Base-by-base conservation (phyloP, 768 basidiomycete species). In the Kwoniella botswanensis region DNA sequence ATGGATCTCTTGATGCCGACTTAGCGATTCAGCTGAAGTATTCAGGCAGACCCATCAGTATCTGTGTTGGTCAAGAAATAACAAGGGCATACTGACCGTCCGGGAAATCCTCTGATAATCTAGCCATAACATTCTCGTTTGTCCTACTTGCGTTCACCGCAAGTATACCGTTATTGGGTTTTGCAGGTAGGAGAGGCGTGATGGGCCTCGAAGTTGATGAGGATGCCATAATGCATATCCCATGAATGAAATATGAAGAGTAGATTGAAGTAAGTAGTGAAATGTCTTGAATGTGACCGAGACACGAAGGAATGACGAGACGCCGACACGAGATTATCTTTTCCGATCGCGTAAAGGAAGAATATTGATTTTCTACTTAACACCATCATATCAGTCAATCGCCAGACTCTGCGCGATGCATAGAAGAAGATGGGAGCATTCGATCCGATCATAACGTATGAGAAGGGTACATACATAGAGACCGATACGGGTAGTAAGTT, bases 1-100 rank as follows among this genome's bases (percentile, higher is more conserved):
- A 76, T 91, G 91, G 4, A 95, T 89, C 12, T 86, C 86, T 24
- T 91, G 90, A 22, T 95, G 86, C 67, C 91, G 88, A 11, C 86
- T 86, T 46, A 97, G 85, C 0, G 94, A 91, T 15, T 87, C 87
- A 84, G 95, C 95, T 98, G 77, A 15, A 15, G 55, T 63, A 5
- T 67, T 46, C 41, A 18, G 44, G 75, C 61, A 72, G 61, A 18
- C 22, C 69, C 21, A 61, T 41, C 35, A 29, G 29, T 4, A 29
- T 29, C 29, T 29, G 29, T 29, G 29, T 29, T 29, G 29, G 29
- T 29, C 4, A 29, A 29, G 29, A 29, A 6, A 29, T 4, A 29
- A 29, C 29, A 29, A 29, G 54, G 54, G 24, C 21, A 55, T 18
- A 71, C 73, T 46, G n/a, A 80, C 79, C 71, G 64, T 78, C 76